Base-by-base conservation (phyloP, 345 rosid species). In the Pistacia vera region DNA sequence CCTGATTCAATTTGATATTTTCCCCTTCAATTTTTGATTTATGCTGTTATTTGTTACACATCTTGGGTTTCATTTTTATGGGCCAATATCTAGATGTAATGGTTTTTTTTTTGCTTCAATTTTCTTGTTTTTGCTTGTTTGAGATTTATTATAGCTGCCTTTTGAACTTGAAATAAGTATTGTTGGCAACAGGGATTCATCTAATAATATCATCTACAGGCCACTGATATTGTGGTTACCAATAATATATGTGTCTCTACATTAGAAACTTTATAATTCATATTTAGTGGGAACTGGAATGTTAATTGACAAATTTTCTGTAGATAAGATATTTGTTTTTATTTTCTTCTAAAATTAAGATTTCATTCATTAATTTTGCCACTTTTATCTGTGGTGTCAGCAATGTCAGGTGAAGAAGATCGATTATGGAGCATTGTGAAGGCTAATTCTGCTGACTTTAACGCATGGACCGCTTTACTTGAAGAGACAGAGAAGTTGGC, bases 401-500 rank as follows among this genome's bases (percentile, higher is more conserved):
- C 83, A 61, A 83, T 84, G 80, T 91, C 99, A 62, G 88, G 78
- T 1, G 99, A 93, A 84, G 99, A 96, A 81, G 98, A 92, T 48
- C 90, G 94, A 9, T 68, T 93, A n/a, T 96, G 99, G 99, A 93
- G 76, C 82, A 87, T 90, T 75, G 93, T 93, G 59, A 88, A 77
- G 85, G 83, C 91, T 20, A 91, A 93, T 87, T 89, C 97, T 36
- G 79, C 83, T 54, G 98, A 93, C 75, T 96, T 96, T 81, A 93
- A 88, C 81, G 88, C 97, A 75, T 92, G 98, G 99, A 93, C 93
- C 84, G 85, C 93, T 35, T 78, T 96, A 74, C 87, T 96, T 64
- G 95, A 93, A 48, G 99, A 92, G 80, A 92, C 97, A 14, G 99
- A 96, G 86, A 96, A 92, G 86, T 81, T 86, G 44, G 88, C 95